Conservation (phyloP, 441 rosid genomes). For the Raphanus hybrid region DNA sequence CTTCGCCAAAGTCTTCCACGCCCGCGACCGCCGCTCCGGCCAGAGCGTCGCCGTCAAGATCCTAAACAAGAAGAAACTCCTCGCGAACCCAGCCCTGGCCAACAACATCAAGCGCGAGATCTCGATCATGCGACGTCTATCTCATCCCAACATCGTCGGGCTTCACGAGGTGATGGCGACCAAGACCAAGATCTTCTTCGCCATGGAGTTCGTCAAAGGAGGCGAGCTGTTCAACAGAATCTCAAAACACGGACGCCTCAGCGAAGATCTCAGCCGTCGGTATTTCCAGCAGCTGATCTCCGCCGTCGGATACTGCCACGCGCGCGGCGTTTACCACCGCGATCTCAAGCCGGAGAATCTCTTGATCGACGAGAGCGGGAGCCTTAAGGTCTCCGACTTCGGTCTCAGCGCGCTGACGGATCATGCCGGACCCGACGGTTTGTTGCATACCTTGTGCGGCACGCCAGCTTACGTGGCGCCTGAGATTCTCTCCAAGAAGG, state of each 20-base stretch:
- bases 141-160: slow-evolving; percentile 69
- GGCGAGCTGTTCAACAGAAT: slow-evolving; percentile 83
- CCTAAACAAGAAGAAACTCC: slow-evolving; percentile 66
- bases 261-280: slow-evolving; percentile 75
- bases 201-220: slow-evolving; percentile 84
- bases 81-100: slow-evolving; percentile 47
- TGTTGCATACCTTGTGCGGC: slow-evolving; percentile 84
- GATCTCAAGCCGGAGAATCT: slow-evolving; percentile 90
- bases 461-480: slow-evolving; percentile 97
- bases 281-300: slow-evolving; percentile 84
- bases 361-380: slow-evolving; percentile 72
- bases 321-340: slow-evolving; percentile 80
- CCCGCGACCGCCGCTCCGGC: slow-evolving; percentile 58
- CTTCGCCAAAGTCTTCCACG: slow-evolving; percentile 89
- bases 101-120: slow-evolving; percentile 84
- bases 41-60: slow-evolving; percentile 85
- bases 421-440: slow-evolving; percentile 75
- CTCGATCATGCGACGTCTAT: slow-evolving; percentile 75
- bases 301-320: slow-evolving; percentile 82
- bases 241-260: slow-evolving; percentile 69
- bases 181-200: slow-evolving; percentile 68
- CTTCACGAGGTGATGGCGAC: slow-evolving; percentile 78
- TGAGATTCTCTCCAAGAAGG: slow-evolving; percentile 76
- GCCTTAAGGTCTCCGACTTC: slow-evolving; percentile 85
- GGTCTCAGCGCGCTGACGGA: slow-evolving; percentile 78